phyloP scores from a whole-genome alignment of 2,329 filamentous ascomycete species.

The Lecanosticta acicola region DNA sequence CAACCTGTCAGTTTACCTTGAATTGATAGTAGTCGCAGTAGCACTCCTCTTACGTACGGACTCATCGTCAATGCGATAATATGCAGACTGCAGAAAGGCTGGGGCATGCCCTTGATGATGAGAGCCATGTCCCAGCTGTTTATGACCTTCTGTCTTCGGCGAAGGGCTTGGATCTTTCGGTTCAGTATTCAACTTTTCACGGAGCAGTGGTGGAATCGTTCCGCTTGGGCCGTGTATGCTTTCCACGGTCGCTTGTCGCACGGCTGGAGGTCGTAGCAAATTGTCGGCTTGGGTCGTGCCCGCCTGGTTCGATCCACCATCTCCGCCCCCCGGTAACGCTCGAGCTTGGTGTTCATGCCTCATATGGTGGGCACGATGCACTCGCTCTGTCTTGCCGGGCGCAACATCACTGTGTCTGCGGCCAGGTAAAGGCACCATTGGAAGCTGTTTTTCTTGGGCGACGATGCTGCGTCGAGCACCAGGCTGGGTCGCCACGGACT shows the following conservation, averaged over 20 bases:
- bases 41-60: not conserved
- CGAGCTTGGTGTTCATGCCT: not conserved
- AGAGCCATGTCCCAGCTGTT: not conserved
- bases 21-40: not conserved
- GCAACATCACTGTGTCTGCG: not conserved
- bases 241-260: not conserved
- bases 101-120: not conserved
- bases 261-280: not conserved
- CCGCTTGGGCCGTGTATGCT: not conserved
- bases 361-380: slow-evolving; percentile 11
- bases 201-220: not conserved
- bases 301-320: not conserved
- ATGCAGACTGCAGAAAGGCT: slow-evolving; percentile 5
- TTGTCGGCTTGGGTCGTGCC: not conserved
- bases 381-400: slow-evolving; percentile 11
- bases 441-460: slow-evolving; percentile 6
- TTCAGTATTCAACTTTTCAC: slow-evolving; percentile 1
- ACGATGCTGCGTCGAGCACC: slow-evolving; percentile 45
- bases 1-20: slow-evolving; percentile 4
- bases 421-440: not conserved
- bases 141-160: not conserved
- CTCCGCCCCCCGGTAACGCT: not conserved
- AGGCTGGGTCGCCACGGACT: slow-evolving; percentile 54
- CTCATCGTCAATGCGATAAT: slow-evolving; percentile 4
- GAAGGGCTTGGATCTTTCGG: not conserved